Base-by-base conservation (phyloP, 2,329 filamentous ascomycete genomes). In the Akanthomyces muscarius region DNA sequence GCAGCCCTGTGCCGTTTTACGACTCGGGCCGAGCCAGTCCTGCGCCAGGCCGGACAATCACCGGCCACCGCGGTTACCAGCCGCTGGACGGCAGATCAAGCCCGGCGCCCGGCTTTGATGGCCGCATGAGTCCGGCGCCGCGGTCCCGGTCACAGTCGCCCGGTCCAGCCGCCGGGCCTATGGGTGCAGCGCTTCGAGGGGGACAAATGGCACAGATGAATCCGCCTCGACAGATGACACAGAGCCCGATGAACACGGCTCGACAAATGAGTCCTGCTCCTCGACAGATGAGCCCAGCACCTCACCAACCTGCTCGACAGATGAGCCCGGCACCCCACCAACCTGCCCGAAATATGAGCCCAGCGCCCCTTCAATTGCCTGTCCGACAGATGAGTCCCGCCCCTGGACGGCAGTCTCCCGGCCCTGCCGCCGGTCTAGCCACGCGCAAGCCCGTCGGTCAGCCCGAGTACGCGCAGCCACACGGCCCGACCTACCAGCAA, bases 171-270 rank as follows among this genome's bases (percentile, higher is more conserved):
- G 66, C 65, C 14, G 66, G 68, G 18, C 69, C 68, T 4, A 66
- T 68, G 68, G 72, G 69, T 13, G 69, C 70, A 4, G 63, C 56
- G 42, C 36, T 61, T 21, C 36, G 63, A 25, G 33, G 48, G 30
- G 23, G 7, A 6, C 41, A 28, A 38, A 36, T 36, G 7, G 2
- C 41, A 5, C 65, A 67, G 16, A 68, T 38, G 47, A 88, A 88
- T 70, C 86, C 83, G 16, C 81, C 81, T 30, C 71, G 0, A 85
- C 87, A 69, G 72, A 75, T 47, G 84, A 86, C 62, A 73, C 76
- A 10, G 73, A 77, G 45, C 8, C 45, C 21, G 5, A n/a, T 25
- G n/a, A 3, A 5, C 14, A 7, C 38, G 16, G 2, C 25, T 4
- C 18, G 47, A 25, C 47, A 41, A 30, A 48, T 48, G 57, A 48